A percentile compares a stretch with the other conserved stretches of the same genome.
Conservation (phyloP, 768 basidiomycete genomes). For the Cystofilobasidium ferigula region DNA sequence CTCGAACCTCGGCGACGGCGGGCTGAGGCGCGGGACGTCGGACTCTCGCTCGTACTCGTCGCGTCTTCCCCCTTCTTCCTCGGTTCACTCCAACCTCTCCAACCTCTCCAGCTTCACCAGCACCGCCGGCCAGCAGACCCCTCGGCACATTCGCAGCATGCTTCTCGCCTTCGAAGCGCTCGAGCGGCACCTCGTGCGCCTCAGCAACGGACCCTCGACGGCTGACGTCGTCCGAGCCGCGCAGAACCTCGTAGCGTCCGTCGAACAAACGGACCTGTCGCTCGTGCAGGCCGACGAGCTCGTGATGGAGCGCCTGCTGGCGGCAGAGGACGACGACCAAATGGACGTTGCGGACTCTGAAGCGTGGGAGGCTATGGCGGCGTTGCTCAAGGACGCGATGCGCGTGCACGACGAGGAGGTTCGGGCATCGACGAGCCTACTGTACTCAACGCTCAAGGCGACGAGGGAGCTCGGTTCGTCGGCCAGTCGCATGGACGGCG, state of each 20-base stretch:
- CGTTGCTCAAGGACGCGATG: background rate
- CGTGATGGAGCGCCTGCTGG: background rate
- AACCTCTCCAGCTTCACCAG: background rate
- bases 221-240: background rate
- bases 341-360: background rate
- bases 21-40: background rate
- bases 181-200: background rate
- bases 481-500: background rate
- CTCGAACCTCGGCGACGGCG: background rate
- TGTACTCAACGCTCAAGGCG: background rate
- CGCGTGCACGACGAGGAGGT: slow-evolving; percentile 7
- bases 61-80: background rate
- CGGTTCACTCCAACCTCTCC: background rate
- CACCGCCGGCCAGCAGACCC: background rate
- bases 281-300: background rate
- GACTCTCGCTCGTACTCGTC: background rate
- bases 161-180: background rate
- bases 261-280: background rate
- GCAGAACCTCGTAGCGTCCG: background rate
- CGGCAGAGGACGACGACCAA: background rate
- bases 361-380: background rate
- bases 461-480: background rate
- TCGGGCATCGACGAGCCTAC: background rate
- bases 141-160: slow-evolving; percentile 6
- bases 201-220: background rate